Percentiles rank a stretch among this genome's conserved stretches.
These are phyloP conservation scores for Macrocybe gigantea DNA, from an alignment of 768 basidiomycete genomes.

Conservation along the genomic window DNA sequence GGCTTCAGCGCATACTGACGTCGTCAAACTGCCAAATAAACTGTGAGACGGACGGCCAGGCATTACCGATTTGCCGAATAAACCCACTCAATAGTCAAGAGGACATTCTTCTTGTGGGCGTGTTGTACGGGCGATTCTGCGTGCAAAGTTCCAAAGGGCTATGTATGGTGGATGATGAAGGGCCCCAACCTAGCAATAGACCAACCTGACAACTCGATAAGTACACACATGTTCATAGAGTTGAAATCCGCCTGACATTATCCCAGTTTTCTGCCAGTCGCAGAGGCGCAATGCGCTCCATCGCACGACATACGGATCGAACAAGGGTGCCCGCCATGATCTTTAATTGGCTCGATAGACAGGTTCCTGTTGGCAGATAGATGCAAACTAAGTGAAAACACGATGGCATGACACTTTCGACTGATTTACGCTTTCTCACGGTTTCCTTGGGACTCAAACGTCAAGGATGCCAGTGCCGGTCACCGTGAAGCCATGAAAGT, in stretches of 20 bases:
- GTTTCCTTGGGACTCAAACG: no score
- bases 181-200: constrained; percentile 55
- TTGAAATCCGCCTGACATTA: constrained; percentile 56
- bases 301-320: constrained; percentile 55
- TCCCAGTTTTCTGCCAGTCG: constrained; percentile 89
- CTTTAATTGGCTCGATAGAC: no score
- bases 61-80: background rate
- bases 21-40: constrained; percentile 51
- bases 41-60: constrained; percentile 1
- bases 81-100: constrained; percentile 69
- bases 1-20: constrained; percentile 66
- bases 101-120: constrained; percentile 39
- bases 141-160: background rate
- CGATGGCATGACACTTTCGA: no score
- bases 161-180: background rate
- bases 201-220: constrained; percentile 48
- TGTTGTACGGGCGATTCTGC: constrained; percentile 53
- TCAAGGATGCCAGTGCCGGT: no score
- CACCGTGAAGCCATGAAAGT: no score
- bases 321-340: constrained; percentile 31
- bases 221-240: constrained; percentile 1
- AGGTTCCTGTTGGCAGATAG: no score
- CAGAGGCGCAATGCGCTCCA: constrained; percentile 85
- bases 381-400: no score
- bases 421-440: no score